Conservation (phyloP, 345 rosid genomes). For the Balakata baccata region DNA sequence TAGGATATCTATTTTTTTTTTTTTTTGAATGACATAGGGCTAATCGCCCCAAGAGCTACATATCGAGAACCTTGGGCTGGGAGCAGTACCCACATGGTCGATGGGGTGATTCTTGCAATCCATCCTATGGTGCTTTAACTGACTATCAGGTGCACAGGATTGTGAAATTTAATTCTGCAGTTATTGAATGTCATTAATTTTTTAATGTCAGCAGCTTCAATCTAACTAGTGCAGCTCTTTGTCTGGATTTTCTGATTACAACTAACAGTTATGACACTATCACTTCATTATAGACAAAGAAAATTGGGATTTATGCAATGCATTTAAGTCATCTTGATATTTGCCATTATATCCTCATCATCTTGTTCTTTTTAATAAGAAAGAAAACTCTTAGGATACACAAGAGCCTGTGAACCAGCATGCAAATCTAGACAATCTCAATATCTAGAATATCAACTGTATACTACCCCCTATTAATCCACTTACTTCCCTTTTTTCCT, state of each 20-base stretch:
- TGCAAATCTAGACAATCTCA: too few species aligned
- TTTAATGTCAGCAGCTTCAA: background rate
- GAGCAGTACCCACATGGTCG: constrained; percentile 84
- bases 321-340: background rate
- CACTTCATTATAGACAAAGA: background rate
- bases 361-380: background rate
- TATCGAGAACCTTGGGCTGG: constrained; percentile 87
- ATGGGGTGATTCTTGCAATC: constrained; percentile 89
- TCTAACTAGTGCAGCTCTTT: background rate
- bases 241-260: background rate
- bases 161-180: background rate
- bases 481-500: background rate
- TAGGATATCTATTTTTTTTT: constrained; percentile 11
- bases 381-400: background rate
- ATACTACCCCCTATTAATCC: background rate
- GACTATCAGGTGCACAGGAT: constrained; percentile 69
- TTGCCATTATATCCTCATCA: background rate
- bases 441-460: background rate
- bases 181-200: background rate
- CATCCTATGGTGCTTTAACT: constrained; percentile 76
- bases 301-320: background rate
- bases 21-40: constrained; percentile 56
- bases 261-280: background rate
- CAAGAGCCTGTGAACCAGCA: background rate
- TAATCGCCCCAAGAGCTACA: constrained; percentile 97